A percentile compares a stretch with the other conserved stretches of the same genome.
These are phyloP conservation scores for Talaromyces nanjingensis DNA, from an alignment of 495 filamentous ascomycete genomes.

Conservation along the genomic window DNA sequence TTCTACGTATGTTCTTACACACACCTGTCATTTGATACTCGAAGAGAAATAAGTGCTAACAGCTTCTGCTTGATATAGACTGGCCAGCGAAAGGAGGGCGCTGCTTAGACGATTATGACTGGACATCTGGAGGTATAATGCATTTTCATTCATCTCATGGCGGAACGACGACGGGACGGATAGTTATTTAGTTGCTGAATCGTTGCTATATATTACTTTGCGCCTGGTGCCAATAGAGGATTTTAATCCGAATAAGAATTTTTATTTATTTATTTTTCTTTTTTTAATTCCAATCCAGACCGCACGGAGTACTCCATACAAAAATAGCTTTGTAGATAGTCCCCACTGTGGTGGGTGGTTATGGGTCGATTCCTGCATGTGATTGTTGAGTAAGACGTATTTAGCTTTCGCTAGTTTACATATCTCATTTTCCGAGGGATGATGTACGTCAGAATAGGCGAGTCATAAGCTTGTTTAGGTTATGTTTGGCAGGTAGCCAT, in stretches of 20 bases:
- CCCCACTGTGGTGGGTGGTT: background rate
- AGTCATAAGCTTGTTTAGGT: background rate
- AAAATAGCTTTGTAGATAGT: background rate
- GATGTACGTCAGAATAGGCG: background rate
- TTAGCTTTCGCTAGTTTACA: background rate
- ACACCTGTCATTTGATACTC: background rate
- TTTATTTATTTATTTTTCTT: background rate
- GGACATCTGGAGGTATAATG: background rate
- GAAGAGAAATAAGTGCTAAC: constrained; percentile 6
- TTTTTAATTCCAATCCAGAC: background rate
- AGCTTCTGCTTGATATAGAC: constrained; percentile 22
- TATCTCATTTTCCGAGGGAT: background rate
- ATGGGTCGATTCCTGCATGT: background rate
- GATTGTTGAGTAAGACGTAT: background rate
- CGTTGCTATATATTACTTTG: background rate
- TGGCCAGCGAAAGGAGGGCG: constrained; percentile 37
- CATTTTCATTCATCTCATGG: background rate
- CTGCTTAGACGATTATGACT: constrained; percentile 15
- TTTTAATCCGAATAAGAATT: background rate
- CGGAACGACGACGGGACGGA: background rate
- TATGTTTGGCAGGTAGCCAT: background rate
- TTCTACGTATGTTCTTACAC: constrained; percentile 46
- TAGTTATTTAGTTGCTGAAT: background rate
- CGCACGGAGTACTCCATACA: background rate
- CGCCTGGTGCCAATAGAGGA: background rate